phyloP scores from a whole-genome alignment of 306 rosid genomes.

The Heteromeles arbutifolia region DNA sequence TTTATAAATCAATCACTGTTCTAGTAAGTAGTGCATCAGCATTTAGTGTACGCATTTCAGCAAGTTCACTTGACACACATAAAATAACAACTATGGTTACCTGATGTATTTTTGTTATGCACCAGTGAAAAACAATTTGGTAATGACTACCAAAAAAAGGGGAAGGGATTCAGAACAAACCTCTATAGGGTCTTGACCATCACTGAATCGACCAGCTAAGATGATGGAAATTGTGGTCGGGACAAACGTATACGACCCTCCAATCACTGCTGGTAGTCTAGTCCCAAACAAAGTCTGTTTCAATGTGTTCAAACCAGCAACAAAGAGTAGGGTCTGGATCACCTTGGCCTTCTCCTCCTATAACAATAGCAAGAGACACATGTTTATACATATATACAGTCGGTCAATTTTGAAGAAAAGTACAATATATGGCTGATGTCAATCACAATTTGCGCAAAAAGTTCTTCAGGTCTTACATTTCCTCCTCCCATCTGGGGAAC shows the following conservation, averaged over 20 bases:
- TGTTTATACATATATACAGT: not conserved
- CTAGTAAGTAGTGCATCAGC: not conserved
- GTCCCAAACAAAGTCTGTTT: slow-evolving; percentile 74
- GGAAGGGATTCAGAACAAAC: slow-evolving; percentile 38
- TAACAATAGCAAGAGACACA: slow-evolving; percentile 1
- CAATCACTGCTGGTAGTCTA: slow-evolving; percentile 91
- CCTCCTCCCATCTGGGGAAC: slow-evolving; percentile 99
- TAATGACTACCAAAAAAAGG: slow-evolving; percentile 6
- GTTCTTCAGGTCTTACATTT: slow-evolving; percentile 53
- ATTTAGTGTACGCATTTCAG: not conserved
- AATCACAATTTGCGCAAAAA: not conserved
- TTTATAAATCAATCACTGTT: not conserved
- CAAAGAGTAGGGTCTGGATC: slow-evolving; percentile 91
- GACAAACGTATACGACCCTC: slow-evolving; percentile 92
- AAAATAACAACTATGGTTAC: not conserved
- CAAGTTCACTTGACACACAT: not conserved
- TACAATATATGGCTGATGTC: not conserved
- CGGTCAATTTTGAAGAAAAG: slow-evolving; percentile 6
- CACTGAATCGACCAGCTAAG: slow-evolving; percentile 81
- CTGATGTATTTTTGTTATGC: not conserved
- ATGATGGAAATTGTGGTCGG: slow-evolving; percentile 93
- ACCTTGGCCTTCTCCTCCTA: slow-evolving; percentile 96
- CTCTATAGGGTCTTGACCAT: slow-evolving; percentile 52
- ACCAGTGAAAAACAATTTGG: not conserved
- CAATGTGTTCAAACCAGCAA: slow-evolving; percentile 95